These are phyloP conservation scores for Lichtheimia hyalospora DNA, from an alignment of 371 early-diverging fungal genomes.

Conservation along the genomic window DNA sequence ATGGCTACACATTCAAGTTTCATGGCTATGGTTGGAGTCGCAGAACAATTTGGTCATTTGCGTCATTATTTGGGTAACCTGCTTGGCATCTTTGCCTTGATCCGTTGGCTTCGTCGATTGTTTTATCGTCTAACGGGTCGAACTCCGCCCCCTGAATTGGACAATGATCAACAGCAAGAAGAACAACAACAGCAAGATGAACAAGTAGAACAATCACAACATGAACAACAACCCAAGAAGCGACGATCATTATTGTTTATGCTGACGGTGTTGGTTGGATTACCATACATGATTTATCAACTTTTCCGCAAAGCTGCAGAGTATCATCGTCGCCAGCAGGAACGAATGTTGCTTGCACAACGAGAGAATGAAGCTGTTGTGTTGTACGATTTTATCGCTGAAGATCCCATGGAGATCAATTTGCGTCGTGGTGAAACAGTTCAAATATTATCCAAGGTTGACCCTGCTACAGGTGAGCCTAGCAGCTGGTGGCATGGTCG, in stretches of 20 bases:
- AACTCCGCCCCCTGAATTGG: constrained; percentile 54
- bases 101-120: constrained; percentile 63
- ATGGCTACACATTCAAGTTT: constrained; percentile 96
- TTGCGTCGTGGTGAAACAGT: constrained; percentile 86
- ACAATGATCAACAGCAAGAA: constrained; percentile 66
- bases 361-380: constrained; percentile 83
- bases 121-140: constrained; percentile 28
- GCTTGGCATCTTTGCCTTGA: constrained; percentile 71
- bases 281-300: constrained; percentile 89
- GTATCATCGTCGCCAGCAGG: constrained; percentile 41
- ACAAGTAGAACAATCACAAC: constrained; percentile 57
- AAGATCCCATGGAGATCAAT: constrained; percentile 75
- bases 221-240: constrained; percentile 10
- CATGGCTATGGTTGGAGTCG: constrained; percentile 97
- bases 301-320: constrained; percentile 56
- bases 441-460: constrained; percentile 76
- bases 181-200: constrained; percentile 59
- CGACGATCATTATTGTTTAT: constrained; percentile 80
- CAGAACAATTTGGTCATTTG: constrained; percentile 92
- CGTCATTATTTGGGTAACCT: constrained; percentile 80
- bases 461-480: constrained; percentile 68
- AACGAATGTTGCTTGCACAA: constrained; percentile 36
- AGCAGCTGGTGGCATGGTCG: constrained; percentile 94
- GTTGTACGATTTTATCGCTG: constrained; percentile 80
- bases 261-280: constrained; percentile 77